Base-by-base conservation (phyloP, 2,329 filamentous ascomycete species). In the Paecilomyces dactylethromorphus region DNA sequence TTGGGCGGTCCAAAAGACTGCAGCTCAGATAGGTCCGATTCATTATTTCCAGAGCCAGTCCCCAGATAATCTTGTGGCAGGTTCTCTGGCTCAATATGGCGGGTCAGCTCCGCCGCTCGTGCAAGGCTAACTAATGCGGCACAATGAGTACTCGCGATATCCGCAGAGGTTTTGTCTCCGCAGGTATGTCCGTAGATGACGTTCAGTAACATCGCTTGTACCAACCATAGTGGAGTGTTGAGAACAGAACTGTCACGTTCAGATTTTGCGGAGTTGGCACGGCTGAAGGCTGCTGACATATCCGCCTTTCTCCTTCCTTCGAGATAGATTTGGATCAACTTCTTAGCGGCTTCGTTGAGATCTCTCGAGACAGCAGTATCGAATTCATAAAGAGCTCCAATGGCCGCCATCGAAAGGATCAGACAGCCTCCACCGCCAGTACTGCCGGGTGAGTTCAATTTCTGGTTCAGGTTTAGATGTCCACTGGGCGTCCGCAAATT, bases 181-280 rank as follows among this genome's bases (percentile, higher is more conserved):
- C 92, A 96, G 65, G 96, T 95, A 73, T 97, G 91, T 13, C 93
- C 93, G 71, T 96, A 97, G 15, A 97, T 90, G 39, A 97, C 90
- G 70, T 96, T 97, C 55, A 99, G 82, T 8, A 97, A 80, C 93
- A 97, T 97, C 0, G 93, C 91, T 74, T 97, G 94, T 15, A 97
- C 92, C 26, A 99, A 82, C 92, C 93, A 97, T 49, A 97, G 82
- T 0, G 93, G 93, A 1, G 92, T 86, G 57, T 85, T 93, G 64
- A 91, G 86, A 45, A 86, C 83, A 15, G 85, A 81, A 55, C 82
- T 82, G 59, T 91, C 88, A 57, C 80, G 76, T 18, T 74, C 71
- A 52, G 81, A 77, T 60, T 74, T 78, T 12, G 81, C 76, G 52
- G 81, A 77, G 60, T 74, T 78, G 12, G 80, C 76, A 6, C 83